These are phyloP conservation scores for Entonaema liquescens DNA, from an alignment of 495 filamentous ascomycete genomes.

Conservation along the genomic window DNA sequence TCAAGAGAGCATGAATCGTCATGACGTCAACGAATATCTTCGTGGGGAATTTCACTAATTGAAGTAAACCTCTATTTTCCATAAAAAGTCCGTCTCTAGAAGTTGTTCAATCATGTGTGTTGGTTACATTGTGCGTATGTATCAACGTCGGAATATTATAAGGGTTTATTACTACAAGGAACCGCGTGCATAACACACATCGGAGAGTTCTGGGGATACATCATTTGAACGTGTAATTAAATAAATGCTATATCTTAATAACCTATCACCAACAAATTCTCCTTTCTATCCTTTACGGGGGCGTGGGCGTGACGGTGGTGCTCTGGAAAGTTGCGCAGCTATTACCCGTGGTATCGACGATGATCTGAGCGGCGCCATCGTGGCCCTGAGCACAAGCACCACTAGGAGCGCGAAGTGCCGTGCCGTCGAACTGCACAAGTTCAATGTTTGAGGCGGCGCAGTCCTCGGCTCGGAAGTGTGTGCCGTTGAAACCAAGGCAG, in stretches of 20 bases:
- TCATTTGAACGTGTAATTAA: no score
- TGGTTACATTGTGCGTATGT: no score
- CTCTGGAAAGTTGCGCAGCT: neutral
- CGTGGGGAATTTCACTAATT: neutral
- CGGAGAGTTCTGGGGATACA: neutral
- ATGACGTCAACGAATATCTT: slow-evolving; percentile 6
- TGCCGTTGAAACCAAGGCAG: neutral
- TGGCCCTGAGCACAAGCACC: neutral
- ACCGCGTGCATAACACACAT: neutral
- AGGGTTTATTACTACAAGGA: neutral
- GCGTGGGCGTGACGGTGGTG: neutral
- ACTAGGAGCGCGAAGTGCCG: neutral
- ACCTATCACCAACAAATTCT: neutral
- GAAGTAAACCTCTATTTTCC: no score
- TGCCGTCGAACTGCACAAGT: neutral
- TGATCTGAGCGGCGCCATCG: neutral
- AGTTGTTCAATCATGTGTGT: no score
- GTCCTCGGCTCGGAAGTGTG: neutral
- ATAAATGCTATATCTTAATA: neutral
- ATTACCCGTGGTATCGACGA: neutral
- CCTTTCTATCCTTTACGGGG: neutral
- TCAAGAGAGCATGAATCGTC: neutral
- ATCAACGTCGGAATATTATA: no score
- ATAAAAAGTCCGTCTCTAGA: no score
- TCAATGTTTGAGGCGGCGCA: neutral